Evolutionary conservation across 2,329 filamentous ascomycete species (phyloP).

Genomic region (Microdochium bolleyi): DNA sequence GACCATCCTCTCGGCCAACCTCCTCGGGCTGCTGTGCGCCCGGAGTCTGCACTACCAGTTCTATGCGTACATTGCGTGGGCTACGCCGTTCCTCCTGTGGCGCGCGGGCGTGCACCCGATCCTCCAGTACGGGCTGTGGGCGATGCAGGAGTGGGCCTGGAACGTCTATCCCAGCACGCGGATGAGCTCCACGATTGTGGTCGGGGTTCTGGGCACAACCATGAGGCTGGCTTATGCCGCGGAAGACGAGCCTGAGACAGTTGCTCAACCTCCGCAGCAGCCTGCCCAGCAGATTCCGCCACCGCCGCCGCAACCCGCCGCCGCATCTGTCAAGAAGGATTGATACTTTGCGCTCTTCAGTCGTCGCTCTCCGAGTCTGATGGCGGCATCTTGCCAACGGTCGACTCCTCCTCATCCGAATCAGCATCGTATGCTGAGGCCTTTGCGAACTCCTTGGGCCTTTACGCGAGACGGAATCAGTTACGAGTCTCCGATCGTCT

Average conservation of each 20-base stretch:
- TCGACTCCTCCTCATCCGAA: conserved; percentile 69
- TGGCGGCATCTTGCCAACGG: conserved; percentile 77
- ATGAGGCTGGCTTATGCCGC: conserved; percentile 50
- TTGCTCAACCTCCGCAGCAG: conserved; percentile 6
- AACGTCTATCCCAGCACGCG: conserved; percentile 80
- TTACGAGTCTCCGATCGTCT: neutral
- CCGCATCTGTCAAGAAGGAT: neutral
- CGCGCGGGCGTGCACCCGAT: conserved; percentile 61
- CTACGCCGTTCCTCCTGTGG: conserved; percentile 83
- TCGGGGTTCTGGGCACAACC: conserved; percentile 61
- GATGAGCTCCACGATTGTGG: conserved; percentile 51
- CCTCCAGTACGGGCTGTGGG: conserved; percentile 63
- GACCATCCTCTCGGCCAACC: conserved; percentile 66
- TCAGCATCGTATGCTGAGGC: conserved; percentile 49
- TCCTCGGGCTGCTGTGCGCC: conserved; percentile 77
- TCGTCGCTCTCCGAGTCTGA: conserved; percentile 68
- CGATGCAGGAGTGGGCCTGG: conserved; percentile 84
- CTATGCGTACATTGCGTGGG: conserved; percentile 86
- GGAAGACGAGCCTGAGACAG: conserved; percentile 20
- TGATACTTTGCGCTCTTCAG: conserved; percentile 6
- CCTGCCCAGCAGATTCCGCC: neutral
- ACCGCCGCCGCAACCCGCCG: conserved; percentile 1
- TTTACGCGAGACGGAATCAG: conserved; percentile 20
- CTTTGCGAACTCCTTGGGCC: conserved; percentile 75
- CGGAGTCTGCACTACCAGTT: conserved; percentile 92